Conservation (phyloP, 1,284 basidiomycete genomes). For the Marasmius sp. region DNA sequence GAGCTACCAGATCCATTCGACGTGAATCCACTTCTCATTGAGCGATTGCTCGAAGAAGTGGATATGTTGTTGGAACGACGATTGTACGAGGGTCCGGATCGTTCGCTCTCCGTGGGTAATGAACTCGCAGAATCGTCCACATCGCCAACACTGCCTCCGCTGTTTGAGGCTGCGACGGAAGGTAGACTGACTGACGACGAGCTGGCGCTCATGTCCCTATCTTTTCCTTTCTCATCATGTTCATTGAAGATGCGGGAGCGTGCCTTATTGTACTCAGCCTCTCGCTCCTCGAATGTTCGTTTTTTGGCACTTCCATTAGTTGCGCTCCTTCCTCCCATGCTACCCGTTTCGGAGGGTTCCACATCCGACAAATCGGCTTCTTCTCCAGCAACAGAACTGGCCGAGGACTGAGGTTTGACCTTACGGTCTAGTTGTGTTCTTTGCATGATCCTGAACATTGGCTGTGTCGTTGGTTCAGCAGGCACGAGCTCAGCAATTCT, state of each 20-base stretch:
- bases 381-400: conserved; percentile 68
- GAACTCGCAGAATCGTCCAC: conserved; percentile 66
- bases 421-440: conserved; percentile 53
- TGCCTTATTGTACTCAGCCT: conserved; percentile 81
- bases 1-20: conserved; percentile 57
- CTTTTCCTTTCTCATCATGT: conserved; percentile 77
- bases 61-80: conserved; percentile 44
- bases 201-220: conserved; percentile 72
- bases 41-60: conserved; percentile 55
- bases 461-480: conserved; percentile 63
- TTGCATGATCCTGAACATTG: conserved; percentile 83
- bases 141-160: conserved; percentile 56
- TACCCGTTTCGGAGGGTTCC: conserved; percentile 78
- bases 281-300: conserved; percentile 43
- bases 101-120: conserved; percentile 77
- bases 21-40: conserved; percentile 54
- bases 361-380: conserved; percentile 73
- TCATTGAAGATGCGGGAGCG: conserved; percentile 80
- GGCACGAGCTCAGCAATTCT: conserved; percentile 78
- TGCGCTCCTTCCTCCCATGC: conserved; percentile 63
- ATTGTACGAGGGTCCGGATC: conserved; percentile 57
- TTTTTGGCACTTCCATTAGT: conserved; percentile 60
- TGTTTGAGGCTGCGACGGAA: conserved; percentile 63
- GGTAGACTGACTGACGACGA: conserved; percentile 70
- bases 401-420: conserved; percentile 56